These are phyloP conservation scores for Talaromyces pinophilus DNA, from an alignment of 2,329 filamentous ascomycete genomes.

Conservation along the genomic window DNA sequence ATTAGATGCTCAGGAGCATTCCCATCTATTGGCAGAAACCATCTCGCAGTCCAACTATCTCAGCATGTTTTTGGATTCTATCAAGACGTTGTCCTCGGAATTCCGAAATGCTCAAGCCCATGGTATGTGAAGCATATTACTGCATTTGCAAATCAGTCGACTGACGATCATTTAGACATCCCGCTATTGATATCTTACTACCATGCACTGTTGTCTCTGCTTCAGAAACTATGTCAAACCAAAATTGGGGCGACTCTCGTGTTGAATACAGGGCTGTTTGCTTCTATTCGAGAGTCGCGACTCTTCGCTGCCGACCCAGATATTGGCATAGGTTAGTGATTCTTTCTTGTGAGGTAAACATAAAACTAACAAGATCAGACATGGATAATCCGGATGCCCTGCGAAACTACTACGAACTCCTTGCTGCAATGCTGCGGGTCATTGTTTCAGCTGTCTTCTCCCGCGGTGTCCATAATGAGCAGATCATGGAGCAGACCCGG, in stretches of 20 bases:
- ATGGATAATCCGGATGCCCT: slow-evolving; percentile 69
- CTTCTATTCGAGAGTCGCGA: slow-evolving; percentile 75
- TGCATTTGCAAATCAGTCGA: background rate
- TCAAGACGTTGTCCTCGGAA: slow-evolving; percentile 75
- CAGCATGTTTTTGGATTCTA: slow-evolving; percentile 82
- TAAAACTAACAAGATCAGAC: slow-evolving; percentile 45
- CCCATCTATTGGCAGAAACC: slow-evolving; percentile 72
- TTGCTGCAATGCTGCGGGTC: slow-evolving; percentile 77
- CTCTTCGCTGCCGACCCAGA: slow-evolving; percentile 91
- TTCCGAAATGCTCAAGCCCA: slow-evolving; percentile 60
- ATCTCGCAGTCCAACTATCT: slow-evolving; percentile 88
- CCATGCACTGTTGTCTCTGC: slow-evolving; percentile 75
- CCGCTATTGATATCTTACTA: slow-evolving; percentile 60
- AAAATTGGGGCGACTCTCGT: slow-evolving; percentile 80
- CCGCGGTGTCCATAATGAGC: slow-evolving; percentile 76
- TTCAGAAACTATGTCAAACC: slow-evolving; percentile 81
- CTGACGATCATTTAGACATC: slow-evolving; percentile 47
- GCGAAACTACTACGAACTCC: slow-evolving; percentile 78
- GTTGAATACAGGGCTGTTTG: slow-evolving; percentile 86
- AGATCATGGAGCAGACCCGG: slow-evolving; percentile 70
- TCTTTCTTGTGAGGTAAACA: slow-evolving; percentile 20
- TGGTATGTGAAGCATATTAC: slow-evolving; percentile 49
- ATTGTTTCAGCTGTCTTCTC: slow-evolving; percentile 79
- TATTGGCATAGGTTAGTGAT: slow-evolving; percentile 66
- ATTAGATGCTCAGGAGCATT: slow-evolving; percentile 70